Conservation (phyloP, 1,284 basidiomycete species). For the Tausonia pullulans region DNA sequence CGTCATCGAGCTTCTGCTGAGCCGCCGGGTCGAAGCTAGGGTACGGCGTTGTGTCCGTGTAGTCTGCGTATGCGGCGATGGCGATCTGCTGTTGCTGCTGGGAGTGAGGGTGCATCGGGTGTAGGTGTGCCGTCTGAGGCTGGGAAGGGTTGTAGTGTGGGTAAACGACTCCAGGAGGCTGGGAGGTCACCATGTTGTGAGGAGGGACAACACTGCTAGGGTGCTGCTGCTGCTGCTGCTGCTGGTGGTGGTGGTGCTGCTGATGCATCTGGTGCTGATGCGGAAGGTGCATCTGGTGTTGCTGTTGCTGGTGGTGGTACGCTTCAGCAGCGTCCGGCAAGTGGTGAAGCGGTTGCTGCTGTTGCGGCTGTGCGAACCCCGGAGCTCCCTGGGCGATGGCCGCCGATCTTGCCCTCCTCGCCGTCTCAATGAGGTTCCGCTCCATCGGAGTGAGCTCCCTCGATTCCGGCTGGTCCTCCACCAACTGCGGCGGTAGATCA, state of each 20-base stretch:
- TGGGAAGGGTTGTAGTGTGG: too few species aligned
- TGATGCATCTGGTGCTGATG: constrained; percentile 17
- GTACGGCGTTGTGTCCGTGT: too few species aligned
- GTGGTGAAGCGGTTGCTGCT: constrained; percentile 7
- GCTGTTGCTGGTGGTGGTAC: constrained; percentile 17
- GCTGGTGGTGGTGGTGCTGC: neutral
- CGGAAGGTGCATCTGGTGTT: constrained; percentile 11
- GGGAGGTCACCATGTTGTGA: too few species aligned
- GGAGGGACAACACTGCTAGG: neutral
- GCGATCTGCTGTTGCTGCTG: too few species aligned
- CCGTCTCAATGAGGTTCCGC: constrained; percentile 25
- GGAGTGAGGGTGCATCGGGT: too few species aligned
- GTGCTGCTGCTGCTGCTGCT: neutral
- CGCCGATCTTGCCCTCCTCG: constrained; percentile 28
- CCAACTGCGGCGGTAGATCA: constrained; percentile 8
- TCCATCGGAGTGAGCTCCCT: constrained; percentile 10
- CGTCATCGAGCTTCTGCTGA: too few species aligned
- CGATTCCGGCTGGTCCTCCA: constrained; percentile 15
- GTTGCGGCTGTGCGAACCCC: constrained; percentile 13
- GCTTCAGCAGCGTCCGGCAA: constrained; percentile 10
- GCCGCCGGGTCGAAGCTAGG: too few species aligned
- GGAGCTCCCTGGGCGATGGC: constrained; percentile 17
- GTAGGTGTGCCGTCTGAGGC: too few species aligned
- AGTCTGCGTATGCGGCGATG: too few species aligned
- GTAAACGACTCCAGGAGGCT: too few species aligned